Percentiles rank a stretch among this genome's conserved stretches.
Conservation (phyloP, 495 filamentous ascomycete genomes). For the Tuber borchii region DNA sequence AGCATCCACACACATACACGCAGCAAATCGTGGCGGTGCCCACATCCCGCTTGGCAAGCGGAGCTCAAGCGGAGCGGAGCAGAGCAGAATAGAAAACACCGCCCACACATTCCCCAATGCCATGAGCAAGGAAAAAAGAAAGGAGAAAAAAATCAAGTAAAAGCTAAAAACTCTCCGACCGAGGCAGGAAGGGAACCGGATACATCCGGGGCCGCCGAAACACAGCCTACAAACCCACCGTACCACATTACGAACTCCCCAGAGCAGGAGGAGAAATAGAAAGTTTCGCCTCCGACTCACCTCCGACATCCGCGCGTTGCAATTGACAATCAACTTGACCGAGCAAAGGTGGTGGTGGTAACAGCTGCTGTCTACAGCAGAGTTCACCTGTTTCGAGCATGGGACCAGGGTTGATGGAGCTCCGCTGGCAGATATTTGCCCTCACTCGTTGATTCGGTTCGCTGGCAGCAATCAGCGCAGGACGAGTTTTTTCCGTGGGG, state of each 20-base stretch:
- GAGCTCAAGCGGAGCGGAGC: background rate
- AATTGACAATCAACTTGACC: background rate
- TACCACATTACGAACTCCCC: background rate
- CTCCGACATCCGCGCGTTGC: background rate
- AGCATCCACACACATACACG: background rate
- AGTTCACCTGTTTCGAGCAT: background rate
- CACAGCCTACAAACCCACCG: background rate
- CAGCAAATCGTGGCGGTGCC: background rate
- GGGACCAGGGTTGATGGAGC: background rate
- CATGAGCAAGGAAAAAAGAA: background rate
- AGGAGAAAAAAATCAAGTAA: background rate
- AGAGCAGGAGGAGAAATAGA: background rate
- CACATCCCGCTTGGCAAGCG: background rate
- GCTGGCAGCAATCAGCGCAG: constrained; percentile 2
- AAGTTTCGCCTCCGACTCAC: background rate
- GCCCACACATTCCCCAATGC: background rate
- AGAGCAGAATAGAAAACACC: background rate
- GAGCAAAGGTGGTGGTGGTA: background rate
- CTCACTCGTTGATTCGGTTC: background rate
- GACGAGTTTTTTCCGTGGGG: background rate
- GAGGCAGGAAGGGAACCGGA: background rate
- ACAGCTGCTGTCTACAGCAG: background rate
- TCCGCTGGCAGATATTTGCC: constrained; percentile 1
- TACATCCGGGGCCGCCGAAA: background rate
- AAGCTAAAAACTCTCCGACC: background rate